Base-by-base conservation (phyloP, 108 stramenopile species). In the Pseudonitzschia delicatissima region DNA sequence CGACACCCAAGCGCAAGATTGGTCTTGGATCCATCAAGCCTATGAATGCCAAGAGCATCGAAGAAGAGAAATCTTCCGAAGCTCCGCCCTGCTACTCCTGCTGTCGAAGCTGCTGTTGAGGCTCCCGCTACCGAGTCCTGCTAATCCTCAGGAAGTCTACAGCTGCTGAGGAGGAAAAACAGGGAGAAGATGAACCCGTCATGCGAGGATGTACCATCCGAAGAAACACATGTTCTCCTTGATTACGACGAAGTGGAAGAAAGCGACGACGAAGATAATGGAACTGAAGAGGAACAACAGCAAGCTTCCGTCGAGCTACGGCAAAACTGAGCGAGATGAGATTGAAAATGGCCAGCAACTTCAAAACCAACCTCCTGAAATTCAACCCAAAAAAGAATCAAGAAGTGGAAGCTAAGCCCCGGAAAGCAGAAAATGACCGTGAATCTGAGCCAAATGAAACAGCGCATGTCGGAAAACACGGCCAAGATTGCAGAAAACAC, bases 1-100 rank as follows among this genome's bases (percentile, higher is more conserved):
- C 59, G 21, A 81, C 78, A 52, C 92, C 92, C n/a, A 87, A 88
- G 64, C 66, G 91, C 21, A 87, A 65, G 15, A 53, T 92, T 20
- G 87, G 87, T 12, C 17, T 82, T 6, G 85, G 88, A 27, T 57
- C 69, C 15, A 74, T 89, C 11, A 37, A 71, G 51, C 59, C 78
- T 17, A 34, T 74, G 63, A 62, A 47, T 15, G 44, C 35, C 12
- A 37, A 49, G 20, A 44, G 45, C 12, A 62, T 55, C n/a, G 34
- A 26, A 0, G 42, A 48, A 49, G 25, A 34, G 29, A 32, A 31
- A 27, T 49, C 29, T 18, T 29, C 33, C 68, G 44, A 45, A 55
- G 64, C 42, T 57, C 15, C 26, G 2, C 23, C 45, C 39, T 12
- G 9, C 37, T 5, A 37, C 37, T 5, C 8, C 5, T 9, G 37